Evolutionary conservation across 2,329 filamentous ascomycete genomes (phyloP), one percentile per base, ranked within the genome.

Genomic region (Parastagonospora avenae): DNA sequence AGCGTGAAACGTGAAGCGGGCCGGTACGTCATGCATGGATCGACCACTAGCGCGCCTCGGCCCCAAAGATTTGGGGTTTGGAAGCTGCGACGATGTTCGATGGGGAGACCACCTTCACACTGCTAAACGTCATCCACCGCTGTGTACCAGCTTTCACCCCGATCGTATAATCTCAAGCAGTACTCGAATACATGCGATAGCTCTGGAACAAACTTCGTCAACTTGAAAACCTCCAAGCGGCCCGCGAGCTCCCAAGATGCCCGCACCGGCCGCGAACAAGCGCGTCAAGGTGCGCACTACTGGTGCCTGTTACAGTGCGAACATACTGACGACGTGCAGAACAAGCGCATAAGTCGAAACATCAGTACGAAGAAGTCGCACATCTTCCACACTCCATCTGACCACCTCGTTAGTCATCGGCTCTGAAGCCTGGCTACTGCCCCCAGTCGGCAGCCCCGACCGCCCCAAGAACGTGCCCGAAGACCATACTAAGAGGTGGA

Each of bases 401-500:
- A 4, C 10, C 40, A 19, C 60, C 31, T 55, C 64, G 66, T 32
- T 60, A 74, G 73, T 80, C 59, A 80, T 81, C 63, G 79, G 79
- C 60, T 79, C 78, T 40, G 74, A 78, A 67, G 77, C 79, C 53
- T 77, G 74, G 71, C 68, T 73, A 31, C 76, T 94, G 55, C 91
- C 93, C 15, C 88, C 91, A 44, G 82, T 84, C 68, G 85, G 88
- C 62, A 90, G 91, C 57, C 70, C 72, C 51, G 60, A 69, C 67
- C 90, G 74, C 37, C 70, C 91, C 2, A 79, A 86, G 16, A 83
- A 86, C 69, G 85, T 91, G 4, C 91, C 93, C 19, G 83, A 90
- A 55, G 92, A 96, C 74, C 94, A 99, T 79, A 97, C 93, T 29
- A 95, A 97, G 79, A 91, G 90, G 57, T 99, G 94, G 94, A 87